Evolutionary conservation across 352 stramenopile species (phyloP).

Genomic region (Peronosclerospora sorghi): DNA sequence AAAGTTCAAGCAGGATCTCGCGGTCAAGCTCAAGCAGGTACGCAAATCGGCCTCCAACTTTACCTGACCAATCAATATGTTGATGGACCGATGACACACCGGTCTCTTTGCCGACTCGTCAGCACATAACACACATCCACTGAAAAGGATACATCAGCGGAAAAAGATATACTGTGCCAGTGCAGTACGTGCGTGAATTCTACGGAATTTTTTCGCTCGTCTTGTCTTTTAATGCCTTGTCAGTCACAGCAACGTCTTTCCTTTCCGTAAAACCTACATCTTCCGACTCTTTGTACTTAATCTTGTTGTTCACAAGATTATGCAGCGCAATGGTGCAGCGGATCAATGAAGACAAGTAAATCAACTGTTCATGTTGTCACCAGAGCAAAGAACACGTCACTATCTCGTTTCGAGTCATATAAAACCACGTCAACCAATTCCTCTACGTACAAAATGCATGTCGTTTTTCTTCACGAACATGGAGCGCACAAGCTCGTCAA

Average conservation of each 20-base stretch:
- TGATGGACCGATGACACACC: no score
- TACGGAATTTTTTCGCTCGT: slow-evolving; percentile 36
- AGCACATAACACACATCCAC: no score
- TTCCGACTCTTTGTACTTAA: slow-evolving; percentile 90
- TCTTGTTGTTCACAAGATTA: slow-evolving; percentile 99
- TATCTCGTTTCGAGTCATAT: background rate
- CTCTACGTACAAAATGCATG: slow-evolving; percentile 93
- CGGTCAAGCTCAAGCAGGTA: no score
- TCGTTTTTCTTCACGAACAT: slow-evolving; percentile 99
- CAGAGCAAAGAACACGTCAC: slow-evolving; percentile 1
- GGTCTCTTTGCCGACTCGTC: no score
- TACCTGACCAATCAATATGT: no score
- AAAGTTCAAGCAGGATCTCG: no score
- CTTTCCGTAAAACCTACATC: slow-evolving; percentile 63
- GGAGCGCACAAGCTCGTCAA: slow-evolving; percentile 91
- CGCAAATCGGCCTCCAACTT: no score
- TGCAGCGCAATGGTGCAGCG: slow-evolving; percentile 96
- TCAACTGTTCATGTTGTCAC: slow-evolving; percentile 46
- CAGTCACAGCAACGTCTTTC: slow-evolving; percentile 24
- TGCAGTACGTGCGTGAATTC: slow-evolving; percentile 13
- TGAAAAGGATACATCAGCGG: no score
- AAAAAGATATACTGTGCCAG: no score
- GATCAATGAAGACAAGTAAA: slow-evolving; percentile 97
- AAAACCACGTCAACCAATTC: background rate
- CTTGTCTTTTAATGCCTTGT: slow-evolving; percentile 36